Conservation (phyloP, 495 filamentous ascomycete species). For the Xanthoparmelia taractica region DNA sequence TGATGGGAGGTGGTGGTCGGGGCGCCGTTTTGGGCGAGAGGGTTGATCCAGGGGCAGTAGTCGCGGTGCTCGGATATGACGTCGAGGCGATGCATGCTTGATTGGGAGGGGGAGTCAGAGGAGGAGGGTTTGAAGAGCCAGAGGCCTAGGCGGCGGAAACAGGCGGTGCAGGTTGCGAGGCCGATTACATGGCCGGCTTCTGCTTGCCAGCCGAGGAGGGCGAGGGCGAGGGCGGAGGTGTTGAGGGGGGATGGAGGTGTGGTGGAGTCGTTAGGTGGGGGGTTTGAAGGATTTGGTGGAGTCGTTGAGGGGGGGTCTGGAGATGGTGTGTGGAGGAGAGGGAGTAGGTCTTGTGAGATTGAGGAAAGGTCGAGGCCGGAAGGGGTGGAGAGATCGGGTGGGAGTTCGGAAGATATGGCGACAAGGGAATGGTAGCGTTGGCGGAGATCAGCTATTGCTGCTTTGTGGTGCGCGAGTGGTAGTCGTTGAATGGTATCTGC, state of each 20-base stretch:
- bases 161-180: conserved; percentile 70
- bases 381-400: conserved; percentile 41
- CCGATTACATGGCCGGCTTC: conserved; percentile 55
- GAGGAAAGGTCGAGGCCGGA: conserved; percentile 38
- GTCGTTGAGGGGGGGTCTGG: neutral
- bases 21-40: conserved; percentile 47
- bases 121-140: conserved; percentile 78
- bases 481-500: conserved; percentile 48
- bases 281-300: conserved; percentile 23
- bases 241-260: conserved; percentile 28
- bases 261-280: conserved; percentile 28
- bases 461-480: conserved; percentile 49
- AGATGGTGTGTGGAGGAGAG: conserved; percentile 28
- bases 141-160: conserved; percentile 80
- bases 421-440: conserved; percentile 52
- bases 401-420: conserved; percentile 44
- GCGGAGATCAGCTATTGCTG: conserved; percentile 48
- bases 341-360: conserved; percentile 19
- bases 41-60: conserved; percentile 74
- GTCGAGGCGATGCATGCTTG: conserved; percentile 58
- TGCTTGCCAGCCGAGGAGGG: conserved; percentile 80
- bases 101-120: conserved; percentile 43
- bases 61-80: conserved; percentile 63
- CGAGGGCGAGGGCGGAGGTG: conserved; percentile 61
- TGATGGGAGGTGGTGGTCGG: conserved; percentile 15